phyloP scores from a whole-genome alignment of 768 basidiomycete species.

The Leucosporidium scottii region DNA sequence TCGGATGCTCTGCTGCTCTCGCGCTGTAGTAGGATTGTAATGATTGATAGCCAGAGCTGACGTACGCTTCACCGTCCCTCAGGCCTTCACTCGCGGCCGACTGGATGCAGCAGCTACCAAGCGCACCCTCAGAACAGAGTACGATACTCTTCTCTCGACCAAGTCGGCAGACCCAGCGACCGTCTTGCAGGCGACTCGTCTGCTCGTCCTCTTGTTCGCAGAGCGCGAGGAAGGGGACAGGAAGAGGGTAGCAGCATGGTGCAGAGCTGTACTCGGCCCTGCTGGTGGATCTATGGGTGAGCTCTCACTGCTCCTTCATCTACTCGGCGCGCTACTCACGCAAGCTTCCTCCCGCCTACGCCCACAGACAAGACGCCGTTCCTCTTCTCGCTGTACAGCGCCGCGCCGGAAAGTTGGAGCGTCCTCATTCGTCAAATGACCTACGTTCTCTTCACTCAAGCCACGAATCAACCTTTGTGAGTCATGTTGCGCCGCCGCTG shows the following conservation, averaged over 20 bases:
- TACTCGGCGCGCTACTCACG: too few relatives aligned
- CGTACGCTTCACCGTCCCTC: neutral
- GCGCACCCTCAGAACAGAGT: neutral
- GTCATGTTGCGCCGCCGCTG: neutral
- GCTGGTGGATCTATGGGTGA: neutral
- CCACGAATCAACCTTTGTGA: constrained; percentile 11
- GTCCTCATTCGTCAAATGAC: constrained; percentile 3
- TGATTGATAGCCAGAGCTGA: neutral
- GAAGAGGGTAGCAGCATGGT: constrained; percentile 19
- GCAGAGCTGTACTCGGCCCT: constrained; percentile 10
- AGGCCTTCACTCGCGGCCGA: constrained; percentile 7
- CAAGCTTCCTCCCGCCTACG: fast-evolving
- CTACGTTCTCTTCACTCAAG: constrained; percentile 8
- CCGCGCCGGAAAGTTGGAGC: neutral
- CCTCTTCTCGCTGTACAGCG: constrained; percentile 11
- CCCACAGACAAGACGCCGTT: constrained; percentile 16
- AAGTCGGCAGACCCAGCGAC: neutral
- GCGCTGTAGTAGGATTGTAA: neutral
- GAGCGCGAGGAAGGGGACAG: neutral
- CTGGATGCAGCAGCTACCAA: neutral
- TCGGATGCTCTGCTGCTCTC: neutral
- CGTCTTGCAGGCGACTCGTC: constrained; percentile 8
- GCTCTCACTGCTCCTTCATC: neutral
- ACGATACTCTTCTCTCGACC: constrained; percentile 9
- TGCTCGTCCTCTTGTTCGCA: constrained; percentile 7